Evolutionary conservation across 2,329 filamentous ascomycete species (phyloP), one percentile per base, ranked within the genome.

Genomic region (Cercospora beticola): DNA sequence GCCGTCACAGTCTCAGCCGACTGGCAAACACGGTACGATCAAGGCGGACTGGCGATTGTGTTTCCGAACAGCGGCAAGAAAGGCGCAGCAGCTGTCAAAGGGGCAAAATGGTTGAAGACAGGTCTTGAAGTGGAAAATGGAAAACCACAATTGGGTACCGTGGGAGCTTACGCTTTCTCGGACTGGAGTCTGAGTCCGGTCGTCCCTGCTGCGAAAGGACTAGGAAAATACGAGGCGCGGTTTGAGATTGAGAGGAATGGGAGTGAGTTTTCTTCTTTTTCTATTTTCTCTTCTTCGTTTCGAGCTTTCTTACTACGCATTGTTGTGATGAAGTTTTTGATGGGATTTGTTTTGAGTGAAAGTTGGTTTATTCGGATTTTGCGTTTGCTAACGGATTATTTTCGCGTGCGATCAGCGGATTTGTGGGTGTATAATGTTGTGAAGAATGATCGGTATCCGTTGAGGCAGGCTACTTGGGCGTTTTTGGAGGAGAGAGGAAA

Each of bases 371-470:
- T 36, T 18, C 36, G 28, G 56, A n/a, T 36, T 31, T 36, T 36
- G 56, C 56, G 56, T 59, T 33, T 33, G 56, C 28, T 59, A 10
- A 59, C 56, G 8, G 16, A 59, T 21, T 21, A 33, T n/a, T 36
- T 31, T 31, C 30, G 56, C 5, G 28, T 21, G 28, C 30, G 10
- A 18, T 31, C 52, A 65, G 62, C 62, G 21, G 62, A 65, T 12
- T 74, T 92, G 71, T 94, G 91, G 91, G 83, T 93, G 28, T 92
- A 92, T 79, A 75, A 80, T 67, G 66, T 71, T 23, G 59, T 71
- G 3, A 66, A 69, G 14, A 64, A 69, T 30, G 68, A 72, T 23
- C 79, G 92, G 5, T 82, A 86, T 61, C 62, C 70, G 6, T 56
- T 72, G 30, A 54, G 70, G 30, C 64, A 72, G 40, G 64, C 67